Percentiles rank a stretch among this genome's conserved stretches.
These are phyloP conservation scores for Suhomyces tanzawaensis DNA, from an alignment of 805 yeast species.

Conservation along the genomic window DNA sequence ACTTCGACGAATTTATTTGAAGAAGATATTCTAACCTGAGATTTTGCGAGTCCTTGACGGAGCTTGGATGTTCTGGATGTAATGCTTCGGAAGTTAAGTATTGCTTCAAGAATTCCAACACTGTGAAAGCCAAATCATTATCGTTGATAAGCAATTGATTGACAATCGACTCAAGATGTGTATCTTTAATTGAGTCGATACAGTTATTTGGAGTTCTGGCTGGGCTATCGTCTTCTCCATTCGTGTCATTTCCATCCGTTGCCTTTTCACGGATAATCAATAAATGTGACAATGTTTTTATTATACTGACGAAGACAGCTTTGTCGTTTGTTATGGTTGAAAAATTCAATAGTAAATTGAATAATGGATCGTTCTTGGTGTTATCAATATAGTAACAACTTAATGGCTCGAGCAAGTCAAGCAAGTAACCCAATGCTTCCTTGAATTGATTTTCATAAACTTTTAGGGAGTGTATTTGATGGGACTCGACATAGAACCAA, in stretches of 20 bases:
- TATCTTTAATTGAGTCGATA: conserved; percentile 35
- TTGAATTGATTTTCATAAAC: conserved; percentile 34
- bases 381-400: conserved; percentile 81
- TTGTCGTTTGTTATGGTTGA: conserved; percentile 62
- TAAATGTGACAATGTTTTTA: conserved; percentile 77
- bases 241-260: conserved; percentile 2
- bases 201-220: conserved; percentile 30
- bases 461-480: conserved; percentile 16
- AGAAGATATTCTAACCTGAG: conserved; percentile 48
- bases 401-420: conserved; percentile 82
- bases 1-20: conserved; percentile 45
- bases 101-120: conserved; percentile 80
- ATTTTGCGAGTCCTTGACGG: conserved; percentile 31
- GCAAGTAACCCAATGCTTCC: conserved; percentile 63
- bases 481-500: conserved; percentile 29
- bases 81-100: conserved; percentile 62
- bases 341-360: conserved; percentile 52
- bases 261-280: conserved; percentile 42
- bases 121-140: conserved; percentile 72
- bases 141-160: conserved; percentile 59
- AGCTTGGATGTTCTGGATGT: conserved; percentile 27
- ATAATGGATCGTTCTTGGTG: conserved; percentile 64
- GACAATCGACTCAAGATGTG: conserved; percentile 51
- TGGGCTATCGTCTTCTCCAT: conserved; percentile 14
- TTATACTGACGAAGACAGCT: conserved; percentile 60